Base-by-base conservation (phyloP, 2,329 filamentous ascomycete species). In the Lachnellula subtilissima region DNA sequence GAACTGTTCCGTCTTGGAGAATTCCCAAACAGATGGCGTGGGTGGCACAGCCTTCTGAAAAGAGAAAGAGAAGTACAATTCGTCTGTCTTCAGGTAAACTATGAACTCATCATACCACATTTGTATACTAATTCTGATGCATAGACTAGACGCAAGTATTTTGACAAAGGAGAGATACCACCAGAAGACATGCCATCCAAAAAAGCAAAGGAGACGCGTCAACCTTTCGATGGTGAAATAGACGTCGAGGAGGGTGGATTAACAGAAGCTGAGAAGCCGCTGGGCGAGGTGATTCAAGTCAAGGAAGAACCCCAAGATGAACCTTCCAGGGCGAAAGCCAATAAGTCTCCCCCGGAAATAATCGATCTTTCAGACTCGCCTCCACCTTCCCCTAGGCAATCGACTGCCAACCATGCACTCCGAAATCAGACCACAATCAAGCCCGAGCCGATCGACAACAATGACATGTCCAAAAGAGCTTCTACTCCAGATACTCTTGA, bases 51-150 rank as follows among this genome's bases (percentile, higher is more conserved):
- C 2, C 47, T 54, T 2, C n/a, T 22, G 6, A n/a, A 22, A 35
- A n/a, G 43, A 28, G 55, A 57, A 47, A 49, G 28, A 37, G 23
- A 56, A 39, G 2, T 15, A 25, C 2, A 54, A 2, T 57, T 53
- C 39, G 17, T 19, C 4, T 19, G 28, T n/a, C 55, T 60, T 32
- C 58, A 60, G 42, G 55, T 55, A 35, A 22, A 32, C 54, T 25
- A 14, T 47, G 15, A 11, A 4, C 28, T 3, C 9, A 15, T 37
- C 17, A 11, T 43, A 19, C 14, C 8, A 22, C 15, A 32, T 32
- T 8, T 17, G 5, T 22, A 36, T 12, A 15, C 22, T 19, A 22
- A 25, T 39, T 56, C 22, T 36, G 25, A n/a, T 22, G 22, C 14
- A 5, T 12, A 60, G 53, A 15, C 46, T 22, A 40, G 55, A 9